Conservation (phyloP, 1,284 basidiomycete genomes). For the Malassezia pachydermatis region DNA sequence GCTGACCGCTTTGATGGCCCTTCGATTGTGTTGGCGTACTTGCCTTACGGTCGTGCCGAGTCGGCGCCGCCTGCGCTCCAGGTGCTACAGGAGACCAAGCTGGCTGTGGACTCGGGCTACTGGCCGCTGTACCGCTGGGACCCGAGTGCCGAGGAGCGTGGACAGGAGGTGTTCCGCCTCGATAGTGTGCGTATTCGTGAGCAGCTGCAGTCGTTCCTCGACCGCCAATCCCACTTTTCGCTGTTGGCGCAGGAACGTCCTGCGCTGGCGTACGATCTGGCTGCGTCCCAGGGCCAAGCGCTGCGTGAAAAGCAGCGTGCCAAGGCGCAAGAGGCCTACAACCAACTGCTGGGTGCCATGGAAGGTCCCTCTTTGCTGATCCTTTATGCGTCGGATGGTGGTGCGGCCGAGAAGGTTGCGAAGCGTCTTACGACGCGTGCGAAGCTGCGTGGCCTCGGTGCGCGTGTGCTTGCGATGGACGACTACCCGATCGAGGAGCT, state of each 20-base stretch:
- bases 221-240: slow-evolving; percentile 88
- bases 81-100: slow-evolving; percentile 88
- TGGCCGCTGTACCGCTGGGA: slow-evolving; percentile 99
- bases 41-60: slow-evolving; percentile 68
- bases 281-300: slow-evolving; percentile 70
- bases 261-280: slow-evolving; percentile 69
- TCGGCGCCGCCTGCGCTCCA: slow-evolving; percentile 61
- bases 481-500: slow-evolving; percentile 62
- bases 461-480: slow-evolving; percentile 56
- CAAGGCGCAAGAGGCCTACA: slow-evolving; percentile 76
- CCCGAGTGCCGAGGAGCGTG: slow-evolving; percentile 63
- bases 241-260: slow-evolving; percentile 71
- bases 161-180: slow-evolving; percentile 73
- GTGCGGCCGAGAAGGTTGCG: slow-evolving; percentile 86
- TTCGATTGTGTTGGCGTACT: slow-evolving; percentile 83
- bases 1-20: slow-evolving; percentile 84
- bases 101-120: slow-evolving; percentile 88
- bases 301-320: slow-evolving; percentile 72
- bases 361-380: slow-evolving; percentile 82
- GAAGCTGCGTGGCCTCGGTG: slow-evolving; percentile 72
- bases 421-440: slow-evolving; percentile 75
- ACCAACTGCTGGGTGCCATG: slow-evolving; percentile 69
- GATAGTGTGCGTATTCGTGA: slow-evolving; percentile 90
- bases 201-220: slow-evolving; percentile 87
- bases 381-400: slow-evolving; percentile 86